A percentile compares a stretch with the other conserved stretches of the same genome.
These are phyloP conservation scores for Beauveria asiatica DNA, from an alignment of 2,329 filamentous ascomycete species.

Conservation along the genomic window DNA sequence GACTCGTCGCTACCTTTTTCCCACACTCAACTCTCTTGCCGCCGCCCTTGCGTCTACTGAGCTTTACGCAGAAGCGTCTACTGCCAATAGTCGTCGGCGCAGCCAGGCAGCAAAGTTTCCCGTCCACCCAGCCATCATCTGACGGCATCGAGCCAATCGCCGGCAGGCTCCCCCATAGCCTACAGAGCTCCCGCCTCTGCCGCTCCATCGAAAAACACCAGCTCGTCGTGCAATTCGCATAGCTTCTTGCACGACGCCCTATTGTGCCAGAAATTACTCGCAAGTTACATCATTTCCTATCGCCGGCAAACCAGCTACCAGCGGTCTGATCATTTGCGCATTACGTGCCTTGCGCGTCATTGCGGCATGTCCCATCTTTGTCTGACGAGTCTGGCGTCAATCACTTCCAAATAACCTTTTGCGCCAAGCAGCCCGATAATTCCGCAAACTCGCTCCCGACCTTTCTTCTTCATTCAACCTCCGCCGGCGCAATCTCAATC, in stretches of 20 bases:
- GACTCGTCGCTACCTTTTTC: background rate
- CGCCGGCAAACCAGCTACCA: background rate
- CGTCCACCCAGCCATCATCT: constrained; percentile 3
- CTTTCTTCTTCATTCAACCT: background rate
- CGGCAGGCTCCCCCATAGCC: background rate
- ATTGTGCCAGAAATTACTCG: background rate
- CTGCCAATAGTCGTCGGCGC: background rate
- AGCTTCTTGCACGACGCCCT: background rate
- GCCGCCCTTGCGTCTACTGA: background rate
- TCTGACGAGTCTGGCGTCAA: background rate
- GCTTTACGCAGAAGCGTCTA: background rate
- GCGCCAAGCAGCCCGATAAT: background rate
- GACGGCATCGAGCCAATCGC: constrained; percentile 8
- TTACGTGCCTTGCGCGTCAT: background rate
- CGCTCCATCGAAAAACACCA: background rate
- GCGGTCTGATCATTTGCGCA: background rate
- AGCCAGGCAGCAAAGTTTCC: background rate
- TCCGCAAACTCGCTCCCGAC: background rate
- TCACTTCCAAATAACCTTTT: background rate
- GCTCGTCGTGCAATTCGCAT: background rate
- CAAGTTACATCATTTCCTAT: background rate
- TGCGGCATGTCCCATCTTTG: constrained; percentile 5
- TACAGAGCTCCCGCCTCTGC: background rate
- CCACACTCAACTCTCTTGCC: background rate
- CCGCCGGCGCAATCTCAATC: background rate